phyloP scores from a whole-genome alignment of 2,329 filamentous ascomycete species.

The Trichoderma citrinoviride region DNA sequence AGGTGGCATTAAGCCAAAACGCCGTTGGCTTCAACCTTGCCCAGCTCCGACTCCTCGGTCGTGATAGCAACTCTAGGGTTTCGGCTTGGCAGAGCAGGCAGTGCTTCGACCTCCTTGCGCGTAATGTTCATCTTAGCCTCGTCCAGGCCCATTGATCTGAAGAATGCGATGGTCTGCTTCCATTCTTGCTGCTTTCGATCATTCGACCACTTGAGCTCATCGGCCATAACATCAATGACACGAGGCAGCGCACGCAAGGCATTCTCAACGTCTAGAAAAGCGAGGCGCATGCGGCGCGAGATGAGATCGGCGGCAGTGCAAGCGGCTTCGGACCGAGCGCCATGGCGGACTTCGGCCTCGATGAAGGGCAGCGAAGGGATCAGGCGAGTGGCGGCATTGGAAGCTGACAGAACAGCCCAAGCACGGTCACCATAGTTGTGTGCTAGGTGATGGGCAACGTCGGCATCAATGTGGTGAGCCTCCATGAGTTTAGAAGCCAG shows the following conservation, averaged over 20 bases:
- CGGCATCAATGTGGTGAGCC: conserved; percentile 38
- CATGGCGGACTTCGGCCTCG: conserved; percentile 71
- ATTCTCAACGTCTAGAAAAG: conserved; percentile 73
- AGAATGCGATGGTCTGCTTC: conserved; percentile 53
- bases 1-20: conserved; percentile 11
- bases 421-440: conserved; percentile 55
- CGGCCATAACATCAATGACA: conserved; percentile 70
- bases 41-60: conserved; percentile 1
- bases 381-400: conserved; percentile 57
- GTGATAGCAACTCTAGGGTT: not conserved
- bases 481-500: conserved; percentile 38
- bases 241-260: conserved; percentile 65
- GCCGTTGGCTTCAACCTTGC: conserved; percentile 11
- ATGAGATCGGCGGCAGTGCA: conserved; percentile 70
- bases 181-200: conserved; percentile 53
- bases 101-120: conserved; percentile 26
- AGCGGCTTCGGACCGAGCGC: conserved; percentile 68
- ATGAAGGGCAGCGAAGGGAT: conserved; percentile 67
- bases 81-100: conserved; percentile 6
- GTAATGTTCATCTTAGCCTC: conserved; percentile 28
- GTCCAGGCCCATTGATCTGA: conserved; percentile 45
- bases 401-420: conserved; percentile 61
- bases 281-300: conserved; percentile 66
- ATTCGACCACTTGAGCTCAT: conserved; percentile 64
- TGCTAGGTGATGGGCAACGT: conserved; percentile 44